Evolutionary conservation across 345 rosid species (phyloP), one percentile per base, ranked within the genome.

Genomic region (Citrus unshiu): DNA sequence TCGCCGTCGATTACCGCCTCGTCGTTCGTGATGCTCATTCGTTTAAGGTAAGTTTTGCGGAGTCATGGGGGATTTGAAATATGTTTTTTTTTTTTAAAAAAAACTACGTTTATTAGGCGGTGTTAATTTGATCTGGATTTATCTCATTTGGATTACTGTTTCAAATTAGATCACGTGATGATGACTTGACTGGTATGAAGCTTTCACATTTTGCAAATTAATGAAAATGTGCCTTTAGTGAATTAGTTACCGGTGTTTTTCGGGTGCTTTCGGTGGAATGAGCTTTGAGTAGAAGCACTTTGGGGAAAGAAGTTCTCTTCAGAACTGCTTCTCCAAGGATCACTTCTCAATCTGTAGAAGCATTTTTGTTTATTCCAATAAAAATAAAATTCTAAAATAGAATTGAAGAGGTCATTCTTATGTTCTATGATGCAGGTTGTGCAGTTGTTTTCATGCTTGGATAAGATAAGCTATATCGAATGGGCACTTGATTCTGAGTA

Each of bases 401-500:
- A 21, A 9, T 21, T 4, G 6, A 66, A 66, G 21, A 8, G 7
- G 27, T 16, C 32, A 29, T 70, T 69, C 25, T 63, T 79, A 39
- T 64, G 24, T 77, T 66, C 56, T 67, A 66, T 79, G 61, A 57
- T 89, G 90, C 93, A 96, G 99, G 99, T 91, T 72, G 94, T 94
- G 81, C 99, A 94, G 83, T 83, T 96, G 87, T 96, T 90, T 91
- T 93, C 99, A 27, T 96, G 98, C 85, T 87, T 94, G 88, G 99
- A 96, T 86, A 96, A 93, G 83, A 92, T 94, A 85, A 94, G 98
- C 91, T 93, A 90, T 78, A 88, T 96, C 19, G 98, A 96, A 88
- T 96, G 98, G 98, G 99, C 98, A 6, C 93, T 85, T 60, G 98
- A 94, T 84, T 94, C 99, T 4, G 97, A 94, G 21, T 96, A 93